A percentile compares a stretch with the other conserved stretches of the same genome.
Evolutionary conservation across 805 yeast genomes (phyloP).

Genomic region (Schwanniomyces vanrijiae): DNA sequence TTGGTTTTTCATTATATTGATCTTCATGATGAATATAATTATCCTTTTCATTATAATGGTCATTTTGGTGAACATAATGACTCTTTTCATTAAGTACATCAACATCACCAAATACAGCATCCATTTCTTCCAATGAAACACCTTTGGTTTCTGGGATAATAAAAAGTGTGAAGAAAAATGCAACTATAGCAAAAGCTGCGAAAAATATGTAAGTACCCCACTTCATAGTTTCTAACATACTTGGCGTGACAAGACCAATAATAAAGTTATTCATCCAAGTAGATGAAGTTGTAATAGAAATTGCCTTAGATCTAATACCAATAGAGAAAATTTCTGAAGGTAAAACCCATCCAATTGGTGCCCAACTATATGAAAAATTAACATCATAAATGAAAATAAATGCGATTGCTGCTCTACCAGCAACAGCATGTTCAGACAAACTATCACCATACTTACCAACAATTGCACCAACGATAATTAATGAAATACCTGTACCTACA

Average conservation of each 20-base stretch:
- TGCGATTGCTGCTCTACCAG: slow-evolving; percentile 33
- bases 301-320: slow-evolving; percentile 36
- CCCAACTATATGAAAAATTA: slow-evolving; percentile 37
- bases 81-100: slow-evolving; percentile 5
- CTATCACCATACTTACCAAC: slow-evolving; percentile 17
- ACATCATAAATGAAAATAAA: slow-evolving; percentile 31
- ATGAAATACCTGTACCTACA: slow-evolving; percentile 28
- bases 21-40: neutral
- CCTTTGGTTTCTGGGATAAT: slow-evolving; percentile 69
- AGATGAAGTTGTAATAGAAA: slow-evolving; percentile 33
- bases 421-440: slow-evolving; percentile 14
- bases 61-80: slow-evolving; percentile 1
- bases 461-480: slow-evolving; percentile 23
- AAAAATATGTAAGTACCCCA: slow-evolving; percentile 40
- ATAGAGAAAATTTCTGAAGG: slow-evolving; percentile 37
- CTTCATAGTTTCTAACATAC: slow-evolving; percentile 24
- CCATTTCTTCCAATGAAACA: slow-evolving; percentile 72
- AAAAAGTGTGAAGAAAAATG: slow-evolving; percentile 47
- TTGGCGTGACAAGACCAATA: slow-evolving; percentile 37
- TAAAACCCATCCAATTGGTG: slow-evolving; percentile 38
- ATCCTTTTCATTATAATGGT: too few relatives aligned
- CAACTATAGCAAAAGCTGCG: slow-evolving; percentile 41
- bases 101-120: slow-evolving; percentile 28
- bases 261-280: slow-evolving; percentile 39
- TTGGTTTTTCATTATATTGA: neutral